Evolutionary conservation across 1,284 basidiomycete genomes (phyloP).

Genomic region (Pterulicium gracile): DNA sequence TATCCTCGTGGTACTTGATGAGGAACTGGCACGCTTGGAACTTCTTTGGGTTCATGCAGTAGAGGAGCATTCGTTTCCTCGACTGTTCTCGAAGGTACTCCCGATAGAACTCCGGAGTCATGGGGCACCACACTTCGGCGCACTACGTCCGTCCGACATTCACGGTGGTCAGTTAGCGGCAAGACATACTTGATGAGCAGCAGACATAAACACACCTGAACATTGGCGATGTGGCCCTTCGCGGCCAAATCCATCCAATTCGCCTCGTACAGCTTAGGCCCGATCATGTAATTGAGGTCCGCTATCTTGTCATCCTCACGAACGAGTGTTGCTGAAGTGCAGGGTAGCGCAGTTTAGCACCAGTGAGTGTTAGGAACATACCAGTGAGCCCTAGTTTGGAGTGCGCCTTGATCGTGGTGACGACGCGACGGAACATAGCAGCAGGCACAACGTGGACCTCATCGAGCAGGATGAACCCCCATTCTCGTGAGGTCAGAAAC

Average conservation of each 20-base stretch:
- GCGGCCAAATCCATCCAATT: slow-evolving; percentile 99
- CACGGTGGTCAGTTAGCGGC: slow-evolving; percentile 6
- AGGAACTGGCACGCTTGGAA: slow-evolving; percentile 99
- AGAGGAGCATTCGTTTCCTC: slow-evolving; percentile 90
- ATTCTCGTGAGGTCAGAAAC: slow-evolving; percentile 88
- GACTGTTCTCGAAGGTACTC: slow-evolving; percentile 93
- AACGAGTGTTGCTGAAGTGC: slow-evolving; percentile 84
- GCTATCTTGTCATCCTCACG: slow-evolving; percentile 99
- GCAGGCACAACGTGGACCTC: slow-evolving; percentile 98
- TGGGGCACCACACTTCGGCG: slow-evolving; percentile 99
- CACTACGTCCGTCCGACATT: slow-evolving; percentile 49
- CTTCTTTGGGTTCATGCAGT: slow-evolving; percentile 99
- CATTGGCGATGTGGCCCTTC: slow-evolving; percentile 98
- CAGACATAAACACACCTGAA: slow-evolving; percentile 60
- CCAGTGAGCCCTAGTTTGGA: slow-evolving; percentile 93
- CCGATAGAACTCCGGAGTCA: slow-evolving; percentile 99
- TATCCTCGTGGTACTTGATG: slow-evolving; percentile 95
- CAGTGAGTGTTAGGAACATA: too few relatives aligned
- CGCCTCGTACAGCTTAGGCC: slow-evolving; percentile 98
- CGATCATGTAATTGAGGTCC: slow-evolving; percentile 98
- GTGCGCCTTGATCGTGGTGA: slow-evolving; percentile 95
- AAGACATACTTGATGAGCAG: slow-evolving; percentile 5
- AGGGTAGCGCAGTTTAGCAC: too few relatives aligned
- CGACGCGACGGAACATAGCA: slow-evolving; percentile 92
- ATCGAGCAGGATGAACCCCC: slow-evolving; percentile 91